A percentile compares a stretch with the other conserved stretches of the same genome.
Conservation (phyloP, 495 filamentous ascomycete genomes). For the Amphirosellinia nigrospora region DNA sequence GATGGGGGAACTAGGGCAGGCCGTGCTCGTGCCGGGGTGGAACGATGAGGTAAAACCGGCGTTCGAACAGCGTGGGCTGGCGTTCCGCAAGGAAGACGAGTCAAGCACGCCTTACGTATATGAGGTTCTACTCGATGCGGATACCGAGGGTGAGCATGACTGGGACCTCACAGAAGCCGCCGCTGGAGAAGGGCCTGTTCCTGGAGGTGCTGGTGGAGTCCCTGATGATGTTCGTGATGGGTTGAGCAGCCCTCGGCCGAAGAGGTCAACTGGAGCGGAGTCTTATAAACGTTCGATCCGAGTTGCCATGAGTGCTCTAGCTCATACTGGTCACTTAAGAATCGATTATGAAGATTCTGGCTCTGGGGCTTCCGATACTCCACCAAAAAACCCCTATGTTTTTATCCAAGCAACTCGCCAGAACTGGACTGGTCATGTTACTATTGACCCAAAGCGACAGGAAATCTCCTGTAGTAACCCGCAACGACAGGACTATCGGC, state of each 20-base stretch:
- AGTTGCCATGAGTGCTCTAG: conserved; percentile 38
- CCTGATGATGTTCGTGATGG: conserved; percentile 34
- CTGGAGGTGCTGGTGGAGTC: conserved; percentile 36
- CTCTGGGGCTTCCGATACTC: not conserved
- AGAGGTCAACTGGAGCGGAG: conserved; percentile 17
- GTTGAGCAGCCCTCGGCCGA: conserved; percentile 32
- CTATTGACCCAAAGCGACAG: conserved; percentile 33
- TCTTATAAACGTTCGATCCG: conserved; percentile 29
- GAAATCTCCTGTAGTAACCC: conserved; percentile 41
- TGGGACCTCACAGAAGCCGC: conserved; percentile 38
- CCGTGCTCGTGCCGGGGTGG: conserved; percentile 37
- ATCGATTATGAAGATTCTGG: conserved; percentile 30
- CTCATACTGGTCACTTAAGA: conserved; percentile 37
- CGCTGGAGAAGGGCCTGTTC: conserved; percentile 32
- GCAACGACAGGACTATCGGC: conserved; percentile 40
- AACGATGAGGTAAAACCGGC: conserved; percentile 27
- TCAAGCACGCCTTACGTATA: conserved; percentile 40
- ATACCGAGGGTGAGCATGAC: conserved; percentile 35
- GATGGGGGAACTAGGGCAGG: conserved; percentile 43
- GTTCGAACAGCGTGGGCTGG: conserved; percentile 40
- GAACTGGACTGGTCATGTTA: conserved; percentile 42
- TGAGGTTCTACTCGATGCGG: conserved; percentile 38
- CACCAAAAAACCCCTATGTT: conserved; percentile 31
- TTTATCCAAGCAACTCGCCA: conserved; percentile 40
- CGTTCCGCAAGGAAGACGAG: conserved; percentile 41